Base-by-base conservation (phyloP, 1,139 yeast species). In the Hanseniaspora uvarum region DNA sequence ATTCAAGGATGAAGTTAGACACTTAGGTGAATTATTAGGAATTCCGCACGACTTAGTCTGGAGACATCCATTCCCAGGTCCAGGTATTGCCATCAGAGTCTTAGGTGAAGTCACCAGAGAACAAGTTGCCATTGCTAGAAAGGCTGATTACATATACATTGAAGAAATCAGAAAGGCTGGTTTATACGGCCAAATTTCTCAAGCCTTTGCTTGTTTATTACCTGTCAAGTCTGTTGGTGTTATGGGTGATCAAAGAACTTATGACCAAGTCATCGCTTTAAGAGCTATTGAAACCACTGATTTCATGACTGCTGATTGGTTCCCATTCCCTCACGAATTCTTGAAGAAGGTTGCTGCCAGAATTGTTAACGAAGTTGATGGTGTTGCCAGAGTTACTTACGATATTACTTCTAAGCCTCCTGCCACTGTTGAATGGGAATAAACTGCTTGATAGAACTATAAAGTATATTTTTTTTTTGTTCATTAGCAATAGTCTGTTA, bases 11-110 rank as follows among this genome's bases (percentile, higher is more conserved):
- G 99, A 92, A 76, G 98, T 92, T 57, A 89, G 99, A 73, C 86
- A 82, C 65, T 77, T 92, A 64, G 99, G 99, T 71, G 87, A 87
- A 73, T 74, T 94, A 55, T 75, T 92, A 74, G 96, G 96, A 54
- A 94, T 92, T 64, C 94, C 97, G 47, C 94, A 87, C 67, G 98
- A 92, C 63, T 79, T 92, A 64, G 97, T 92, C 61, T 89, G 98
- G 97, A 86, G 99, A 78, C 99, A 92, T 69, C 99, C 99, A 57
- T 92, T 92, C 95, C 99, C 99, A 65, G 99, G 99, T 68, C 99
- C 99, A 69, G 99, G 99, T 75, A 86, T 92, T 68, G 98, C 97
- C 62, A 94, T 92, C 69, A 83, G 99, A 74, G 94, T 92, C 56
- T 76, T 92, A 56, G 99, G 99, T 63, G 97, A 89, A 73, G 96